A percentile compares a stretch with the other conserved stretches of the same genome.
Conservation (phyloP, 164 flowering plant genomes). For the Liquidambar formosana region DNA sequence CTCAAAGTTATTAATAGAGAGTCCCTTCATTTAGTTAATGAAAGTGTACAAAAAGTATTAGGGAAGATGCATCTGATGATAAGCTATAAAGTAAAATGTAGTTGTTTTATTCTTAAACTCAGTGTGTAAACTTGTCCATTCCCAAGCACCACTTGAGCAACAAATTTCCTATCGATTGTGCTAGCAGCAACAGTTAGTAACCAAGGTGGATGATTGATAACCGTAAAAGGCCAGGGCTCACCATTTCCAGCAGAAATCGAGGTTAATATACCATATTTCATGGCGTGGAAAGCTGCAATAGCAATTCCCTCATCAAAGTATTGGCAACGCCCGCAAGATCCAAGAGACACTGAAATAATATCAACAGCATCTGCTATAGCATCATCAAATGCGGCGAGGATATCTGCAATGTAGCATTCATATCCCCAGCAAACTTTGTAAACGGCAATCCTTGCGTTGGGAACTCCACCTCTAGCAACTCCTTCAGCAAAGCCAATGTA, state of each 20-base stretch:
- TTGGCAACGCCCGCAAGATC: neutral
- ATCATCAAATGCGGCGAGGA: constrained; percentile 39
- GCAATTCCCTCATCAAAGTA: constrained; percentile 31
- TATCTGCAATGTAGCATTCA: constrained; percentile 24
- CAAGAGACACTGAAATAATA: constrained; percentile 36
- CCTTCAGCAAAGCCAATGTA: constrained; percentile 37
- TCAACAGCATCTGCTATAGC: constrained; percentile 50
- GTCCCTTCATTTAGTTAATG: constrained; percentile 23
- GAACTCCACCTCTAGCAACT: constrained; percentile 35
- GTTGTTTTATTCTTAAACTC: constrained; percentile 6
- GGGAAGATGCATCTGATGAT: neutral
- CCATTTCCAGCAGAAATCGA: constrained; percentile 33
- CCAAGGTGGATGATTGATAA: constrained; percentile 33
- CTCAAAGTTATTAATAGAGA: constrained; percentile 35
- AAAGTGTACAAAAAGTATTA: neutral
- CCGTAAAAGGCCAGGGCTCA: constrained; percentile 18
- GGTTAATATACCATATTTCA: constrained; percentile 35
- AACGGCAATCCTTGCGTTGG: constrained; percentile 34
- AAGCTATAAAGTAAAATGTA: neutral
- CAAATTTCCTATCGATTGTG: constrained; percentile 33
- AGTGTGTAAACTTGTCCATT: constrained; percentile 27
- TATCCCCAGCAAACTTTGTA: constrained; percentile 42
- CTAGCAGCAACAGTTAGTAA: constrained; percentile 38
- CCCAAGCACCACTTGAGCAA: constrained; percentile 28
- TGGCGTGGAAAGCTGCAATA: constrained; percentile 46